Percentiles rank a stretch among this genome's conserved stretches.
Evolutionary conservation across 2,329 filamentous ascomycete genomes (phyloP).

Genomic region (Apiospora aurea): DNA sequence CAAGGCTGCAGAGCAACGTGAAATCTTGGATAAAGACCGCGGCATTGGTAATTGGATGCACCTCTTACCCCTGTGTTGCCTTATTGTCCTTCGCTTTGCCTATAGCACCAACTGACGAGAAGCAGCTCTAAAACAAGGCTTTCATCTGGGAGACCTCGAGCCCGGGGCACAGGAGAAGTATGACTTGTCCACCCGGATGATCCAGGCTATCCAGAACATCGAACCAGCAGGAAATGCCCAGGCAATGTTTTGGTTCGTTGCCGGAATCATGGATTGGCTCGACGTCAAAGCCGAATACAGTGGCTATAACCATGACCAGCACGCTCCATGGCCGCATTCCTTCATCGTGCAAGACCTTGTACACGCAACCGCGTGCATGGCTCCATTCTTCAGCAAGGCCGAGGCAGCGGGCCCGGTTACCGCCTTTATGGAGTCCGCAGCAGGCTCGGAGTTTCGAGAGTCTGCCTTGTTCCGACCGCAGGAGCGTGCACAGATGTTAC

Average conservation of each 20-base stretch:
- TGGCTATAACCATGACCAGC: constrained; percentile 29
- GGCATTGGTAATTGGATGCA: constrained; percentile 30
- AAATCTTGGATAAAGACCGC: constrained; percentile 36
- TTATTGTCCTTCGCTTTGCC: not conserved
- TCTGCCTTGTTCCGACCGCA: constrained; percentile 48
- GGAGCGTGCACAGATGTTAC: constrained; percentile 46
- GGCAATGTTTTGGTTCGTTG: constrained; percentile 39
- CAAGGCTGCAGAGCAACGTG: constrained; percentile 28
- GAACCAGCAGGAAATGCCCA: constrained; percentile 27
- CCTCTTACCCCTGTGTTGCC: too few relatives aligned
- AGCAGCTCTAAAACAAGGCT: constrained; percentile 49
- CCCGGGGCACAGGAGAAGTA: constrained; percentile 47
- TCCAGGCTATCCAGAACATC: constrained; percentile 40
- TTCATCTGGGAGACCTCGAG: constrained; percentile 53
- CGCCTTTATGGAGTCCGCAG: constrained; percentile 45
- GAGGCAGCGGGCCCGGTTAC: constrained; percentile 32
- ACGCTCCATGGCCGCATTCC: constrained; percentile 41
- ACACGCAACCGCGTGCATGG: constrained; percentile 46
- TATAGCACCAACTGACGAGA: constrained; percentile 8
- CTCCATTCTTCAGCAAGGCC: constrained; percentile 47
- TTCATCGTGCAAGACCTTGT: constrained; percentile 47
- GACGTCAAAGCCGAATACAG: constrained; percentile 35
- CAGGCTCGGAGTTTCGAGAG: constrained; percentile 43
- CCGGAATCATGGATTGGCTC: constrained; percentile 39
- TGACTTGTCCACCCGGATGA: constrained; percentile 45